A percentile compares a stretch with the other conserved stretches of the same genome.
phyloP scores from a whole-genome alignment of 2,329 filamentous ascomycete species.

The Dactylellina drechsleri region DNA sequence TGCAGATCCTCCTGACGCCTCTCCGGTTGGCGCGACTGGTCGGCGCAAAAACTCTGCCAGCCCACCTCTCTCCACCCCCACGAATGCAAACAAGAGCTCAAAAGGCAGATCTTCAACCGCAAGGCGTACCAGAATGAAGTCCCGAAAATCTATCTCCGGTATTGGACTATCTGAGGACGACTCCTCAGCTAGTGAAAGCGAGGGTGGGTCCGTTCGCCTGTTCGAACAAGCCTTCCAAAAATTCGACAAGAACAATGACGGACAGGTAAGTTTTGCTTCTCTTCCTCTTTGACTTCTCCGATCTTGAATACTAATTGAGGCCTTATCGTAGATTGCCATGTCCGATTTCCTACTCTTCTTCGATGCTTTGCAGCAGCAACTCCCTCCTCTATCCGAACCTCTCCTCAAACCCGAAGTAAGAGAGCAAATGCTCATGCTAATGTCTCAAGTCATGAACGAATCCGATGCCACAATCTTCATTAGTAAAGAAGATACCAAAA shows the following conservation, averaged over 20 bases:
- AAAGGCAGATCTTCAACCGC: conserved; percentile 48
- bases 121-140: conserved; percentile 45
- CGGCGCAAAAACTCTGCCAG: conserved; percentile 45
- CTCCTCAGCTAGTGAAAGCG: conserved; percentile 47
- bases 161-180: conserved; percentile 40
- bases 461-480: conserved; percentile 41
- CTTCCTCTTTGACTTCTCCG: neutral
- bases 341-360: conserved; percentile 51
- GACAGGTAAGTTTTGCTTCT: conserved; percentile 24
- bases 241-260: conserved; percentile 43
- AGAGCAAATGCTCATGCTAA: conserved; percentile 46
- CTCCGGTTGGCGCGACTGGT: conserved; percentile 12
- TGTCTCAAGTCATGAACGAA: conserved; percentile 42
- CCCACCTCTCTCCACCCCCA: conserved; percentile 36
- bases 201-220: conserved; percentile 37
- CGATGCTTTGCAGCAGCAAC: conserved; percentile 42
- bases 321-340: conserved; percentile 34
- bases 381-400: conserved; percentile 50
- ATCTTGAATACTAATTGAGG: neutral
- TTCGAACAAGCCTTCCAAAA: conserved; percentile 49
- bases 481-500: conserved; percentile 50
- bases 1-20: conserved; percentile 19
- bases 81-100: conserved; percentile 27
- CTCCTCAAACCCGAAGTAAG: conserved; percentile 42
- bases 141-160: conserved; percentile 44